Evolutionary conservation across 2,329 filamentous ascomycete species (phyloP), one percentile per base, ranked within the genome.

Genomic region (Gnomoniopsis sp.): DNA sequence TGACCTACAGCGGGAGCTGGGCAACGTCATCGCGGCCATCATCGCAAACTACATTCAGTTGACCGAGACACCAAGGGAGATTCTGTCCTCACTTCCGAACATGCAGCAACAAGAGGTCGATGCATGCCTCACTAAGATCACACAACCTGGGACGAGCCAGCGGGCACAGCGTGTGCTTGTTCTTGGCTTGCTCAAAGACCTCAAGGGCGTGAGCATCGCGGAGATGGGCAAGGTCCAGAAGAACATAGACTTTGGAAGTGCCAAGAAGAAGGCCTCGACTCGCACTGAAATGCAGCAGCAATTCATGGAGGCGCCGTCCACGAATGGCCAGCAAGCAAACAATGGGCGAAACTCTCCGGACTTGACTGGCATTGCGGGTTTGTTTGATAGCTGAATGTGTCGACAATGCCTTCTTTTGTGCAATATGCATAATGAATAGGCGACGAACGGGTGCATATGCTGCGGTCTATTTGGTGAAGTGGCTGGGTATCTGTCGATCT

Each of bases 1-100:
- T 36, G 95, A 99, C 65, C 85, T 96, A 62, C 95, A 99, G 68
- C 93, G 93, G 70, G 93, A 99, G 53, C 81, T 99, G 22, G 93
- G 92, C 0, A 84, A 87, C 22, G 80, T 98, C 41, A 96, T 99
- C 62, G 93, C 93, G 0, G 84, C 88, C 3, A 95, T 98, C 62
- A 80, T 96, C 66, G 82, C 88, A 10, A 83, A 89, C 62, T 96
- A 96, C 70, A 84, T 85, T 14, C 78, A 84, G 0, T 73, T 84
- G 34, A 93, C 88, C 8, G 69, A 79, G 7, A 95, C 89, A 0
- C 91, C 93, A 0, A 81, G 87, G 21, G 77, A 86, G 6, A 83
- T 98, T 43, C 80, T 99, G n/a, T 77, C 92, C 4, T 89, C 84
- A 21, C 76, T 99, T 23, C 93, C 93, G 0, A 89, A 88, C 12